These are phyloP conservation scores for Metschnikowia henanensis DNA, from an alignment of 805 yeast genomes.

Conservation along the genomic window DNA sequence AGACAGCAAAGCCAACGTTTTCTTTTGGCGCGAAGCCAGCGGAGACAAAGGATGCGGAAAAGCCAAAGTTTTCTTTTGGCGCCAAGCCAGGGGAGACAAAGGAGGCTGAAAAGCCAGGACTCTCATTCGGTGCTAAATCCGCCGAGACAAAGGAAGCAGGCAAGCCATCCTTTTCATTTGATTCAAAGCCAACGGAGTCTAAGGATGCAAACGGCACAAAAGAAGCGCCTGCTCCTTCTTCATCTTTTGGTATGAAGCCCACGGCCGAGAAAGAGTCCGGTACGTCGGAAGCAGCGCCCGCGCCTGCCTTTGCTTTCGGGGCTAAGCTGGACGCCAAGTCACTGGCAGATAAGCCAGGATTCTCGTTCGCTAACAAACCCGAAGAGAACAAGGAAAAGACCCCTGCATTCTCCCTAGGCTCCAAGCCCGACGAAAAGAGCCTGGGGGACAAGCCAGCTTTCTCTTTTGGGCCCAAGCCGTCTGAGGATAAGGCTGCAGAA, in stretches of 20 bases:
- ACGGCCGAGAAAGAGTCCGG: slow-evolving; percentile 18
- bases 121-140: slow-evolving; percentile 28
- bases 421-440: not conserved
- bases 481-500: slow-evolving; percentile 17
- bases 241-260: slow-evolving; percentile 21
- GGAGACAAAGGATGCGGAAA: slow-evolving; percentile 16
- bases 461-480: slow-evolving; percentile 13
- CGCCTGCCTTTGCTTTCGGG: slow-evolving; percentile 12
- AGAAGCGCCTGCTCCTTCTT: slow-evolving; percentile 15
- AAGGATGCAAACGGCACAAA: slow-evolving; percentile 16
- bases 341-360: not conserved
- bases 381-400: slow-evolving; percentile 7
- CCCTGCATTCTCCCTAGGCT: not conserved
- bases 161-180: slow-evolving; percentile 21
- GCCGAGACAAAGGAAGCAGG: slow-evolving; percentile 20
- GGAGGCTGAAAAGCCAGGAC: slow-evolving; percentile 12
- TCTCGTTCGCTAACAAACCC: slow-evolving; percentile 24
- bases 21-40: slow-evolving; percentile 25
- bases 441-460: slow-evolving; percentile 4
- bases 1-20: slow-evolving; percentile 18
- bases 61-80: slow-evolving; percentile 24
- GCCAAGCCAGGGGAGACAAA: slow-evolving; percentile 23
- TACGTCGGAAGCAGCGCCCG: no score
- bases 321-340: no score
- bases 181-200: slow-evolving; percentile 24